Base-by-base conservation (phyloP, 2,329 filamentous ascomycete genomes). In the Pseudogymnoascus sp. region DNA sequence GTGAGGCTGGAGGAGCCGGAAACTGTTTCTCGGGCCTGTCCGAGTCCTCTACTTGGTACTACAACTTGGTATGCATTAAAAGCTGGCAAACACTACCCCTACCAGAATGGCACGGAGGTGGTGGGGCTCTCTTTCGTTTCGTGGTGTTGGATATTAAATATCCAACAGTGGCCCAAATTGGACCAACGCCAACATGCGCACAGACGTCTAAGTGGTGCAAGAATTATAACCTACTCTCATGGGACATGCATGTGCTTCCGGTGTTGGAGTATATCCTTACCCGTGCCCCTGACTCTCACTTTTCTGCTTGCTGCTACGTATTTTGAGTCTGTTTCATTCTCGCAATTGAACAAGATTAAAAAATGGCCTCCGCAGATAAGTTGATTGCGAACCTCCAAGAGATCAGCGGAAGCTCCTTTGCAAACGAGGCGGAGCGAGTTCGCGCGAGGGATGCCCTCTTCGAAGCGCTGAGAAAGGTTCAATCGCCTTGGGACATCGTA, bases 401-500 rank as follows among this genome's bases (percentile, higher is more conserved):
- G 12, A 58, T 75, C 44, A 62, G 67, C 27, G 66, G 64, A 33
- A 62, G 58, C 12, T 71, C 70, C 10, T 75, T 77, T 63, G 36
- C 68, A n/a, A 71, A 64, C 38, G 73, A 75, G 33, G 66, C 68
- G 1, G 74, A 77, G 61, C 69, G 75, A 8, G 64, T 71, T 31
- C 70, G 70, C 15, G 71, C 69, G 0, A 67, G 72, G 7, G 71
- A 75, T 63, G 74, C 71, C 0, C 67, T 75, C 9, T 66, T 70
- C 33, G 61, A 69, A n/a, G 66, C 72, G 1, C 65, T 74, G 0
- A 62, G 70, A n/a, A 70, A 64, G 44, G 68, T 74, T 1, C 73
- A 75, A 62, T 72, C 70, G 25, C 75, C 74, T 0, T 77, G 74
- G 73, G 74, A 77, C 59, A 71, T 73, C 7, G 72, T 72, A 2